A percentile compares a stretch with the other conserved stretches of the same genome.
Evolutionary conservation across 2,329 filamentous ascomycete species (phyloP).

Genomic region (Fonsecaea monophora): DNA sequence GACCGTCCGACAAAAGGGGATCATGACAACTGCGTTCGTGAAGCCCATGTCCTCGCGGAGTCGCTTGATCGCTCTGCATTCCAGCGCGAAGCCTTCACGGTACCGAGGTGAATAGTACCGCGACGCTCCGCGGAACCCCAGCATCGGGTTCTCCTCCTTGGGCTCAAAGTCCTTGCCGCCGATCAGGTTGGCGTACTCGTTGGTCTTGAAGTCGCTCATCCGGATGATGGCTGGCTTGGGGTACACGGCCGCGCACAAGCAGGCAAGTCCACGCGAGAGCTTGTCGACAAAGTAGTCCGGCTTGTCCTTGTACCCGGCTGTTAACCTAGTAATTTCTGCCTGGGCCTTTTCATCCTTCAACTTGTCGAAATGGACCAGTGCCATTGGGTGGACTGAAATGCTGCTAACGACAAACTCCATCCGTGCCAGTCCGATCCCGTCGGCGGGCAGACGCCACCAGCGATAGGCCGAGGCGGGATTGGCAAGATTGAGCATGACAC

Average conservation of each 20-base stretch:
- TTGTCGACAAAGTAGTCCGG: slow-evolving; percentile 51
- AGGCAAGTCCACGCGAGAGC: slow-evolving; percentile 47
- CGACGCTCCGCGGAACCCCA: slow-evolving; percentile 52
- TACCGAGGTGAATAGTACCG: slow-evolving; percentile 52
- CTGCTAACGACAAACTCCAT: slow-evolving; percentile 44
- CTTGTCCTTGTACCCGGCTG: slow-evolving; percentile 45
- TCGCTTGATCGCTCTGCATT: slow-evolving; percentile 50
- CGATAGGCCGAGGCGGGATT: slow-evolving; percentile 49
- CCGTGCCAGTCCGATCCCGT: slow-evolving; percentile 51
- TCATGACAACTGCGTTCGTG: slow-evolving; percentile 40
- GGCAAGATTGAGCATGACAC: slow-evolving; percentile 51
- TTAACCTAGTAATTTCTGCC: slow-evolving; percentile 43
- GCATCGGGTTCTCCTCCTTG: slow-evolving; percentile 51
- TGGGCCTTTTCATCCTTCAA: slow-evolving; percentile 38
- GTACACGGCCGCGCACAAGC: slow-evolving; percentile 49
- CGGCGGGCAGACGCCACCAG: slow-evolving; percentile 50
- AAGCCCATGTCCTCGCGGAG: slow-evolving; percentile 50
- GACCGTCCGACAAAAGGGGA: slow-evolving; percentile 13
- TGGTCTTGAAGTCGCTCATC: slow-evolving; percentile 53
- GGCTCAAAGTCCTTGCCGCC: slow-evolving; percentile 51
- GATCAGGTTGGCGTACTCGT: slow-evolving; percentile 51
- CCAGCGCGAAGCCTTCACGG: slow-evolving; percentile 49
- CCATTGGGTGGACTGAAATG: slow-evolving; percentile 13
- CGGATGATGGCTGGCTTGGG: slow-evolving; percentile 50
- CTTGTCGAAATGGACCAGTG: slow-evolving; percentile 10